phyloP scores from a whole-genome alignment of 2,329 filamentous ascomycete genomes.

The Davidsoniella virescens region DNA sequence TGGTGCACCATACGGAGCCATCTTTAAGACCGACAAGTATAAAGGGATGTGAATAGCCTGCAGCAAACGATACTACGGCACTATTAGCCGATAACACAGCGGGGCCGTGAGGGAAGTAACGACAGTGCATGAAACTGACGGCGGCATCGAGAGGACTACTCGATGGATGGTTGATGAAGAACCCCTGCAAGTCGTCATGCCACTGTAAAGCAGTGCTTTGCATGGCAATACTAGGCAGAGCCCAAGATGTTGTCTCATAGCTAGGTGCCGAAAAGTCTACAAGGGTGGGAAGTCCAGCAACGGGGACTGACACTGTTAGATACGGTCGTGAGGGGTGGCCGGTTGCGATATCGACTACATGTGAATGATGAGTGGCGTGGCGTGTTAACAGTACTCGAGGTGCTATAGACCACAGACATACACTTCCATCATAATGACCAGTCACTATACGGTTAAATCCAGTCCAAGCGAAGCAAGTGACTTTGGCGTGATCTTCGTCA shows the following conservation, averaged over 20 bases:
- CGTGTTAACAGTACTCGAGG: constrained; percentile 33
- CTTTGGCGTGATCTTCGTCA: constrained; percentile 30
- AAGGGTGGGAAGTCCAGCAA: constrained; percentile 36
- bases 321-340: constrained; percentile 41
- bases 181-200: constrained; percentile 39
- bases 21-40: constrained; percentile 37
- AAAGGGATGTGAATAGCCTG: constrained; percentile 36
- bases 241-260: constrained; percentile 36
- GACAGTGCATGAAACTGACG: constrained; percentile 35
- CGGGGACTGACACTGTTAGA: constrained; percentile 36
- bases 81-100: constrained; percentile 35
- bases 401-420: constrained; percentile 39
- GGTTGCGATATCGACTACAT: constrained; percentile 37
- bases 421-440: constrained; percentile 39
- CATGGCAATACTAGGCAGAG: constrained; percentile 32
- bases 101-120: constrained; percentile 35
- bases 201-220: constrained; percentile 38
- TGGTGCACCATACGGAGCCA: constrained; percentile 35
- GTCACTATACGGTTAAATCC: constrained; percentile 37
- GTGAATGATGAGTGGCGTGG: constrained; percentile 35
- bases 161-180: constrained; percentile 35
- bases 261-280: constrained; percentile 37
- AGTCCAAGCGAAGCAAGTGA: constrained; percentile 38
- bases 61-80: constrained; percentile 32
- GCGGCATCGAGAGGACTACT: constrained; percentile 36